phyloP scores from a whole-genome alignment of 1,284 basidiomycete genomes.

The Baeospora myosura region DNA sequence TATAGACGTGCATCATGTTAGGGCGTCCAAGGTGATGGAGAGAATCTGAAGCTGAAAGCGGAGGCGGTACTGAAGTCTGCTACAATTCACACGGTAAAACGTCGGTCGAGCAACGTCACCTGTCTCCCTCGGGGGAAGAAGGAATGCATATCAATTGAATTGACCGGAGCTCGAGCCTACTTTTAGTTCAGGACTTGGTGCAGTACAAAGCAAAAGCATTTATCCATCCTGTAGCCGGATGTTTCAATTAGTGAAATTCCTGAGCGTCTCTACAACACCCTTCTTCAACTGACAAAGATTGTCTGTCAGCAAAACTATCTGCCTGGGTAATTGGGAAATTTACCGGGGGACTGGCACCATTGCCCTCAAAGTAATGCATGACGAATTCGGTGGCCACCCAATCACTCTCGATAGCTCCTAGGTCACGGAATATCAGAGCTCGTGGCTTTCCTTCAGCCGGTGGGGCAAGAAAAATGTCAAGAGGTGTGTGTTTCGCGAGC shows the following conservation, averaged over 20 bases:
- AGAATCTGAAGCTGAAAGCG: neutral
- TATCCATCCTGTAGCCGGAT: too few relatives aligned
- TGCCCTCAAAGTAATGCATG: conserved; percentile 65
- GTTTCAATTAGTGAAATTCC: conserved; percentile 20
- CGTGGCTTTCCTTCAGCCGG: conserved; percentile 46
- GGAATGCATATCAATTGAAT: too few relatives aligned
- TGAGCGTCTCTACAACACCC: conserved; percentile 24
- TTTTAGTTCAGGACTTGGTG: too few relatives aligned
- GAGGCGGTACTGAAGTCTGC: conserved; percentile 5
- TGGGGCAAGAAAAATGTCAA: conserved; percentile 62
- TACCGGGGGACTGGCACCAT: conserved; percentile 66
- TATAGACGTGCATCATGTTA: too few relatives aligned
- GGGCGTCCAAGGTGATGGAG: conserved; percentile 5
- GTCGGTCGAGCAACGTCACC: too few relatives aligned
- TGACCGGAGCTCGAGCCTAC: too few relatives aligned
- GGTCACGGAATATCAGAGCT: conserved; percentile 58
- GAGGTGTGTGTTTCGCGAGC: conserved; percentile 53
- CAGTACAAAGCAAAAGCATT: too few relatives aligned
- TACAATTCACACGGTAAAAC: too few relatives aligned
- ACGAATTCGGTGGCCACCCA: conserved; percentile 73
- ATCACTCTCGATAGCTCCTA: conserved; percentile 61
- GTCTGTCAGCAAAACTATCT: neutral
- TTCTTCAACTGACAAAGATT: conserved; percentile 36
- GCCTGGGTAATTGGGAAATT: conserved; percentile 20
- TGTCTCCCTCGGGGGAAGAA: too few relatives aligned